Evolutionary conservation across 2,329 filamentous ascomycete species (phyloP).

Genomic region (Colletotrichum chlorophyti): DNA sequence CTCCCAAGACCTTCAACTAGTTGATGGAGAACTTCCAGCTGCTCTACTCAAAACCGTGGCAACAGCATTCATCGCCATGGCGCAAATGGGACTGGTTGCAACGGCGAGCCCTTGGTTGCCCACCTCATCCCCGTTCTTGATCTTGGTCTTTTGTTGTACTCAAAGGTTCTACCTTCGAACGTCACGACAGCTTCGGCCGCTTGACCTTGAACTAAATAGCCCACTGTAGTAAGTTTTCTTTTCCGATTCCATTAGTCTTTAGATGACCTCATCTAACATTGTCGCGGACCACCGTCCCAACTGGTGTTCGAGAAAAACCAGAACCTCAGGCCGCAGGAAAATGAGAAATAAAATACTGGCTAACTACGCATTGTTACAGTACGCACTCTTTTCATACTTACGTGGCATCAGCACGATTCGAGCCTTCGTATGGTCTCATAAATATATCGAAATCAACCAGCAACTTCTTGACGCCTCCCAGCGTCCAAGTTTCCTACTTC

Average conservation of each 20-base stretch:
- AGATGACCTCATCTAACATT: too few relatives aligned
- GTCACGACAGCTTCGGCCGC: conserved; percentile 47
- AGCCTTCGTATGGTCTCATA: conserved; percentile 47
- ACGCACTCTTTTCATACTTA: conserved; percentile 55
- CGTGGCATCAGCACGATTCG: conserved; percentile 61
- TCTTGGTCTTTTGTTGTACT: not conserved
- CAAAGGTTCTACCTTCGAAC: conserved; percentile 45
- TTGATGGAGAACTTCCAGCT: conserved; percentile 43
- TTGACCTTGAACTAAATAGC: conserved; percentile 66
- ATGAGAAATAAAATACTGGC: too few relatives aligned
- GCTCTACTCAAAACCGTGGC: conserved; percentile 32
- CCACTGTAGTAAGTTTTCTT: conserved; percentile 55
- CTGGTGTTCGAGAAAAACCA: too few relatives aligned
- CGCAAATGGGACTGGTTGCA: not conserved
- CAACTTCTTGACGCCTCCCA: conserved; percentile 40
- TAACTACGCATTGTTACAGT: too few relatives aligned
- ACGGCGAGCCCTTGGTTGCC: not conserved
- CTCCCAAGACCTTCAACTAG: conserved; percentile 46
- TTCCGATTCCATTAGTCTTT: conserved; percentile 40
- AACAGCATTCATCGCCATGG: not conserved
- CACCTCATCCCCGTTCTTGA: not conserved
- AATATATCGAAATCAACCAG: not conserved
- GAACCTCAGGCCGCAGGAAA: too few relatives aligned
- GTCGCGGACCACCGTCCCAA: too few relatives aligned
- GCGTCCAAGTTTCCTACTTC: conserved; percentile 62